Evolutionary conservation across 768 basidiomycete genomes (phyloP).

Genomic region (Mrakia frigida): DNA sequence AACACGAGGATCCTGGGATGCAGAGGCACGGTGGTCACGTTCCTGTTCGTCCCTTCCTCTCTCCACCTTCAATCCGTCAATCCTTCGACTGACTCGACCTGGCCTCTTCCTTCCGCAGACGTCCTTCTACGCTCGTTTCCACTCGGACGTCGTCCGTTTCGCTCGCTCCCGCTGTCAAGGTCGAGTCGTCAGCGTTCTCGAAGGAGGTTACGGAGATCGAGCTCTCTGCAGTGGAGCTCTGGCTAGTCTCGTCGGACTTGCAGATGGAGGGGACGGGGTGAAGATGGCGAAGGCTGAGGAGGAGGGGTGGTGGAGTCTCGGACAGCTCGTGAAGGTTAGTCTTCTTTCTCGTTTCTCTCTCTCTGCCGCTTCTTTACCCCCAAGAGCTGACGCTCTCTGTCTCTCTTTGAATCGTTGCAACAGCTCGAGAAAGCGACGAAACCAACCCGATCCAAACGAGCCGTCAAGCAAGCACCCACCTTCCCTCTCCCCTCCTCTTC

Average conservation of each 20-base stretch:
- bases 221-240: slow-evolving; percentile 77
- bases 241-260: slow-evolving; percentile 71
- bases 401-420: too few species aligned
- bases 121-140: slow-evolving; percentile 78
- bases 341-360: background rate
- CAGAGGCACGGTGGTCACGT: slow-evolving; percentile 86
- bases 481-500: background rate
- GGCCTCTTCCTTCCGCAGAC: slow-evolving; percentile 41
- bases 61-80: too few species aligned
- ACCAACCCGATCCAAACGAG: background rate
- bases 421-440: slow-evolving; percentile 23
- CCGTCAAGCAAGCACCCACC: background rate
- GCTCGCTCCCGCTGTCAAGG: slow-evolving; percentile 63
- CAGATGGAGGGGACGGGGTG: slow-evolving; percentile 37
- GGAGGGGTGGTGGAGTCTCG: slow-evolving; percentile 58
- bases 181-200: slow-evolving; percentile 76
- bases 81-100: too few species aligned
- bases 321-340: slow-evolving; percentile 58
- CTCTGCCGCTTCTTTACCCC: background rate
- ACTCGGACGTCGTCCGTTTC: slow-evolving; percentile 62
- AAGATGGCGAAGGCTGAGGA: slow-evolving; percentile 36
- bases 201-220: slow-evolving; percentile 90
- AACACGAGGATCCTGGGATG: slow-evolving; percentile 87
- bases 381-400: background rate
- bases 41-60: slow-evolving; percentile 53